Percentiles rank a stretch among this genome's conserved stretches.
Evolutionary conservation across 2,329 filamentous ascomycete species (phyloP).

Genomic region (Trichoderma sp.): DNA sequence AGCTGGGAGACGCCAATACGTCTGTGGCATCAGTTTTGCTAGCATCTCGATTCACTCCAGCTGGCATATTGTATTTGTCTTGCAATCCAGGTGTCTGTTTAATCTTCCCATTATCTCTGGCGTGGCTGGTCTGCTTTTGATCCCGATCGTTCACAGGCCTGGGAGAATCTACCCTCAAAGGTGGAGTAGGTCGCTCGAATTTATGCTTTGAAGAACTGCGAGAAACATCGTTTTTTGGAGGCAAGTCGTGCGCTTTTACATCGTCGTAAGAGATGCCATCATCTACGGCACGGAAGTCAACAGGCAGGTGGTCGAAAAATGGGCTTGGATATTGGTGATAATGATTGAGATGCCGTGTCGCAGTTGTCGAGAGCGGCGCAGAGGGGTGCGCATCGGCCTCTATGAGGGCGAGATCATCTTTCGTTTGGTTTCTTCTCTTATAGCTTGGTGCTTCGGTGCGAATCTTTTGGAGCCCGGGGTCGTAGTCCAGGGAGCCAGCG

Average conservation of each 20-base stretch:
- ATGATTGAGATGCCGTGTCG: constrained; percentile 14
- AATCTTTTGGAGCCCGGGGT: neutral
- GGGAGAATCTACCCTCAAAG: neutral
- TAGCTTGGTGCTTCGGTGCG: neutral
- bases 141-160: neutral
- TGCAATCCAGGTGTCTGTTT: neutral
- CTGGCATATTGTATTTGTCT: neutral
- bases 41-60: neutral
- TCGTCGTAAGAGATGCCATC: neutral
- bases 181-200: neutral
- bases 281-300: neutral
- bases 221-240: constrained; percentile 7
- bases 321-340: constrained; percentile 19
- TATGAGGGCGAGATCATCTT: neutral
- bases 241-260: neutral
- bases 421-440: neutral
- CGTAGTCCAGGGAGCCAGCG: neutral
- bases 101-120: neutral
- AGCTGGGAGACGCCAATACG: neutral
- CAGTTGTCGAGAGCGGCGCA: constrained; percentile 2
- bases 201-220: neutral
- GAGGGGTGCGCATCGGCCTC: neutral
- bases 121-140: neutral
- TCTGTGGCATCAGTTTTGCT: neutral
- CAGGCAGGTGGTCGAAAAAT: constrained; percentile 3